phyloP scores from a whole-genome alignment of 2,329 filamentous ascomycete species.

The Sphaerostilbella broomeana region DNA sequence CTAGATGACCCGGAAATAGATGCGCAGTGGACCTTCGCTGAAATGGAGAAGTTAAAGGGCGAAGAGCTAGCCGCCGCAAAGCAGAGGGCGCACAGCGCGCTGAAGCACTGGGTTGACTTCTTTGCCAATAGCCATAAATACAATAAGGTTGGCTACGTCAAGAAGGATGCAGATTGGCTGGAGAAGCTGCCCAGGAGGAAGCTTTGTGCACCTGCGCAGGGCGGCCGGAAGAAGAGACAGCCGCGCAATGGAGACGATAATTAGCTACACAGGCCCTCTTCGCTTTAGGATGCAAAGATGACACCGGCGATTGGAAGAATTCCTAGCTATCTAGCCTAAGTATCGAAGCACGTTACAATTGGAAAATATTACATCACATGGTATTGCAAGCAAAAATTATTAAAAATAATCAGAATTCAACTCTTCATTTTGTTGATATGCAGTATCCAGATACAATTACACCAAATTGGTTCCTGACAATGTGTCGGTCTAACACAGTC shows the following conservation, averaged over 20 bases:
- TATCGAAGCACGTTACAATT: too few relatives aligned
- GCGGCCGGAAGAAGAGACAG: slow-evolving; percentile 43
- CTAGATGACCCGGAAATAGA: slow-evolving; percentile 58
- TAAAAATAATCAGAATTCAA: neutral
- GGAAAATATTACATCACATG: neutral
- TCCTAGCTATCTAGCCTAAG: too few relatives aligned
- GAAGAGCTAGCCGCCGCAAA: slow-evolving; percentile 60
- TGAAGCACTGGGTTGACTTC: slow-evolving; percentile 78
- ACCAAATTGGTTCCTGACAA: slow-evolving; percentile 11
- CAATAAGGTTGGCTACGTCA: slow-evolving; percentile 68
- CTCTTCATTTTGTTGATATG: slow-evolving; percentile 4
- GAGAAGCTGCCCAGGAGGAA: slow-evolving; percentile 54
- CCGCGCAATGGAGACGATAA: slow-evolving; percentile 25
- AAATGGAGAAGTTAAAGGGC: slow-evolving; percentile 48
- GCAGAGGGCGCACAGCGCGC: slow-evolving; percentile 56
- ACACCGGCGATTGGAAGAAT: too few relatives aligned
- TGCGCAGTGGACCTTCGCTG: slow-evolving; percentile 45
- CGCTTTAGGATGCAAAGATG: too few relatives aligned
- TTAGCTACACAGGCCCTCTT: neutral
- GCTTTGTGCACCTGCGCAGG: slow-evolving; percentile 65
- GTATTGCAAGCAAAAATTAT: neutral
- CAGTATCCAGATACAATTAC: slow-evolving; percentile 14
- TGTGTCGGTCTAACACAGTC: slow-evolving; percentile 10
- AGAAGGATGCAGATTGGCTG: slow-evolving; percentile 54
- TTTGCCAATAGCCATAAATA: slow-evolving; percentile 79